Evolutionary conservation across 768 basidiomycete species (phyloP).

Genomic region (Cantharellus anzutake): DNA sequence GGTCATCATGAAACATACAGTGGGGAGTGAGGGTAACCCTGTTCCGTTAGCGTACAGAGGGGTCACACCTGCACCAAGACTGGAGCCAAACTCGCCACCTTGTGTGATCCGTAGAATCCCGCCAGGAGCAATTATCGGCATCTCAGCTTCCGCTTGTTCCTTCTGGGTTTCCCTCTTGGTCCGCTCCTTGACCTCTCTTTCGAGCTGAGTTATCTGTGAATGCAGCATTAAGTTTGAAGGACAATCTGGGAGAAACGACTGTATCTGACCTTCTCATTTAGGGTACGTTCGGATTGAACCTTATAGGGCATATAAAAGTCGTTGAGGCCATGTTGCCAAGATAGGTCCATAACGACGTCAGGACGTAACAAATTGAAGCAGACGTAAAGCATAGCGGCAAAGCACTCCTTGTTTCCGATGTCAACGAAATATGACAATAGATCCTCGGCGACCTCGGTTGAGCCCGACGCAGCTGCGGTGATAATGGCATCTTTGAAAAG

Average conservation of each 20-base stretch:
- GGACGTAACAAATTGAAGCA: conserved; percentile 93
- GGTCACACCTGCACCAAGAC: not conserved
- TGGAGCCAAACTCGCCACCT: conserved; percentile 23
- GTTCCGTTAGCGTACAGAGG: not conserved
- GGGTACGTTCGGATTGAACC: conserved; percentile 67
- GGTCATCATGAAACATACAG: no score
- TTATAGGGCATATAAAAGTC: conserved; percentile 98
- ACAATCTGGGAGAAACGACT: not conserved
- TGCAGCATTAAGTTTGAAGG: not conserved
- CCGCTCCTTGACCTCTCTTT: conserved; percentile 79
- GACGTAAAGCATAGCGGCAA: conserved; percentile 71
- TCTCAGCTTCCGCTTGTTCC: conserved; percentile 73
- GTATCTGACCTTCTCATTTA: conserved; percentile 45
- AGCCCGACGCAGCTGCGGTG: conserved; percentile 69
- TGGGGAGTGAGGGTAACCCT: not conserved
- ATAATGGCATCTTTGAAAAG: conserved; percentile 93
- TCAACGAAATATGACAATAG: conserved; percentile 91
- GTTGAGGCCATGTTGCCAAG: conserved; percentile 89
- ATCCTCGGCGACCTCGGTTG: conserved; percentile 87
- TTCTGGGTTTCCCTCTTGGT: conserved; percentile 75
- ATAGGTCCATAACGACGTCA: conserved; percentile 83
- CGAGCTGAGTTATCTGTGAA: conserved; percentile 46
- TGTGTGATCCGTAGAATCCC: conserved; percentile 52
- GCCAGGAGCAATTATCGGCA: conserved; percentile 73
- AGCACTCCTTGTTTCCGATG: conserved; percentile 98